phyloP scores from a whole-genome alignment of 2,329 filamentous ascomycete species.

The Arthrocladium fulminans region DNA sequence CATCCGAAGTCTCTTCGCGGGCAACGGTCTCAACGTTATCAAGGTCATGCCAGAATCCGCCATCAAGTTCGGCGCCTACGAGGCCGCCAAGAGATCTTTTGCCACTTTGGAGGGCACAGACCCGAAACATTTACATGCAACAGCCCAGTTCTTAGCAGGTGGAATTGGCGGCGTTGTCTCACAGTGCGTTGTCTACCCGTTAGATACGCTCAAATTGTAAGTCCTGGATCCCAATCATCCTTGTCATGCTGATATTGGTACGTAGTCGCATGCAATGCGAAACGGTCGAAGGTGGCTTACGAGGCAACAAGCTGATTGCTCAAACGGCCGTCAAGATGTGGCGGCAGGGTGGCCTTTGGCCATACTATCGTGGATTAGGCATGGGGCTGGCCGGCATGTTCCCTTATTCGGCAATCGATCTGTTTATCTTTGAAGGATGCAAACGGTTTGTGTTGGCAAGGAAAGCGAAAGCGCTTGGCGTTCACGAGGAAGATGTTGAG shows the following conservation, averaged over 20 bases:
- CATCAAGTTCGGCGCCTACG: conserved; percentile 96
- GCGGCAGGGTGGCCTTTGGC: conserved; percentile 59
- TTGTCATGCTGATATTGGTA: conserved; percentile 12
- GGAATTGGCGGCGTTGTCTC: conserved; percentile 89
- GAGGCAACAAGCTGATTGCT: conserved; percentile 71
- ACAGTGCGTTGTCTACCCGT: conserved; percentile 82
- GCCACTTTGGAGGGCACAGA: conserved; percentile 80
- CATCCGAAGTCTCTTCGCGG: conserved; percentile 81
- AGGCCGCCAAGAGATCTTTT: conserved; percentile 82
- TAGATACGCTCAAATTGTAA: conserved; percentile 61
- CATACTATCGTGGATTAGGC: conserved; percentile 84
- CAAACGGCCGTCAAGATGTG: conserved; percentile 84
- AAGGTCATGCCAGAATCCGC: conserved; percentile 99
- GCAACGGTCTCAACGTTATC: conserved; percentile 89
- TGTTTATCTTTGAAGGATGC: conserved; percentile 88
- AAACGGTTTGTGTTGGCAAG: conserved; percentile 65
- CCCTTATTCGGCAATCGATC: conserved; percentile 92
- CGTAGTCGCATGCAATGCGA: conserved; percentile 79
- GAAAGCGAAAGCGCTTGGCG: conserved; percentile 59
- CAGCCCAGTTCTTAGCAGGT: conserved; percentile 83
- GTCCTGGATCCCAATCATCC: conserved; percentile 21
- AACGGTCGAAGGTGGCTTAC: conserved; percentile 74
- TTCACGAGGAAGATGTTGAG: conserved; percentile 72
- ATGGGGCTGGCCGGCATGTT: conserved; percentile 96
- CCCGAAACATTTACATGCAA: conserved; percentile 65